phyloP scores from a whole-genome alignment of 768 basidiomycete genomes.

The Kwoniella dejecticola region DNA sequence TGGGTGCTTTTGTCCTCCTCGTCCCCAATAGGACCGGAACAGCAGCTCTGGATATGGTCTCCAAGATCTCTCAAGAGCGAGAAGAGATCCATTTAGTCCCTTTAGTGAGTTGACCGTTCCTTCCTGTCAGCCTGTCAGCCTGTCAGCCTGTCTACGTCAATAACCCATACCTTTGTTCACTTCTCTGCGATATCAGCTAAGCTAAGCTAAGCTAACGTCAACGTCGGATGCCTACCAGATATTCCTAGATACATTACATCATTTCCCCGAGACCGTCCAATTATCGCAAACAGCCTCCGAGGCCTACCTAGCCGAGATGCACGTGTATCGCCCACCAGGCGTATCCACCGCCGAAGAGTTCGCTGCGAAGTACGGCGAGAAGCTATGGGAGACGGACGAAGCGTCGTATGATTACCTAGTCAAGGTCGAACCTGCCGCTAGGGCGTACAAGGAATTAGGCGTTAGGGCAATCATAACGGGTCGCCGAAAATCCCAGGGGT shows the following conservation, averaged over 20 bases:
- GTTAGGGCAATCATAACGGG: constrained; percentile 94
- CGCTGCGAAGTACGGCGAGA: constrained; percentile 73
- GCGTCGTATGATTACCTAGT: constrained; percentile 84
- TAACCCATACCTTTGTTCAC: not conserved
- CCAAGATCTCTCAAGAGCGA: constrained; percentile 65
- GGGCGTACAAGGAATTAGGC: constrained; percentile 76
- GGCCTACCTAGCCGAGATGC: constrained; percentile 71
- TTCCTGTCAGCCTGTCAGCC: not conserved
- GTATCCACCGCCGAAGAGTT: constrained; percentile 73
- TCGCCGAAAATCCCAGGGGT: constrained; percentile 88
- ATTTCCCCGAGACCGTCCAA: constrained; percentile 89
- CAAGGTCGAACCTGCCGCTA: constrained; percentile 91
- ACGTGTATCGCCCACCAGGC: constrained; percentile 75
- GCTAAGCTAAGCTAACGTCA: no score
- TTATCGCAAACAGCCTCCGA: constrained; percentile 79
- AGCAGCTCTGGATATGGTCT: constrained; percentile 91
- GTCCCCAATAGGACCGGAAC: constrained; percentile 75
- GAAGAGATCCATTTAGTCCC: constrained; percentile 61
- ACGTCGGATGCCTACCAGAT: no score
- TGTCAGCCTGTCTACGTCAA: not conserved
- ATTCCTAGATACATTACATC: constrained; percentile 95
- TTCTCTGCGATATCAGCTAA: no score
- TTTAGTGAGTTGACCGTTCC: constrained; percentile 55
- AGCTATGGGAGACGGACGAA: constrained; percentile 86
- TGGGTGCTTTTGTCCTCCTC: no score